Base-by-base conservation (phyloP, 176 grass and related monocot species). In the barley (Hordeum vulgare) region DNA sequence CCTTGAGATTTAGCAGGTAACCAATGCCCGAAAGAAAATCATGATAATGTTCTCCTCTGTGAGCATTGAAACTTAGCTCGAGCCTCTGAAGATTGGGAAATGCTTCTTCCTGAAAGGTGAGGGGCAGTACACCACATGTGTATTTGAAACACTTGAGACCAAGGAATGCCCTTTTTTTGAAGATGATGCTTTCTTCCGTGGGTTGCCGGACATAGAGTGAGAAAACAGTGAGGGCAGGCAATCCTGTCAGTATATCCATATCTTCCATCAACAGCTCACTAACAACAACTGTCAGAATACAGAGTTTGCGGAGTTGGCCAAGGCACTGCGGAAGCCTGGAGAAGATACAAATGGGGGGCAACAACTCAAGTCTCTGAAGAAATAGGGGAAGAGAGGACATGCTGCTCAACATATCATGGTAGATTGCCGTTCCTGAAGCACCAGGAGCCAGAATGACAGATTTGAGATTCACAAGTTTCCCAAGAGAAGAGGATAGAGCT, bases 211-310 rank as follows among this genome's bases (percentile, higher is more conserved):
- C 31, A 76, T 60, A 8, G 2, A 76, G 20, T 24, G 18, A 24
- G 21, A 76, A 20, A 12, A 60, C 0, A 1, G 74, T 76, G 18
- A 76, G 74, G 4, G 29, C 53, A 20, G 36, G 15, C 27, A 82
- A 42, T 82, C 17, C 14, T 11, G 13, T 4, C 4, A 82, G 26
- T 7, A 54, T 71, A 25, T 61, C 25, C 15, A 72, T 8, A 72
- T 82, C 80, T 6, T 59, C 20, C 10, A 18, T 42, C n/a, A 12
- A 39, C 35, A 82, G 14, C 54, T 72, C 24, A 0, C 6, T 72
- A 60, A 82, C 66, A 31, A 61, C 80, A 72, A 82, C 57, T 72
- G 71, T 61, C 35, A 73, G 9, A 74, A 74, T 62, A 8, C 81
- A 9, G 39, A 83, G 54, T 21, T 45, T 73, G 2, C 8, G 56